Conservation (phyloP, 352 stramenopile genomes). For the Globisporangium ultimum region DNA sequence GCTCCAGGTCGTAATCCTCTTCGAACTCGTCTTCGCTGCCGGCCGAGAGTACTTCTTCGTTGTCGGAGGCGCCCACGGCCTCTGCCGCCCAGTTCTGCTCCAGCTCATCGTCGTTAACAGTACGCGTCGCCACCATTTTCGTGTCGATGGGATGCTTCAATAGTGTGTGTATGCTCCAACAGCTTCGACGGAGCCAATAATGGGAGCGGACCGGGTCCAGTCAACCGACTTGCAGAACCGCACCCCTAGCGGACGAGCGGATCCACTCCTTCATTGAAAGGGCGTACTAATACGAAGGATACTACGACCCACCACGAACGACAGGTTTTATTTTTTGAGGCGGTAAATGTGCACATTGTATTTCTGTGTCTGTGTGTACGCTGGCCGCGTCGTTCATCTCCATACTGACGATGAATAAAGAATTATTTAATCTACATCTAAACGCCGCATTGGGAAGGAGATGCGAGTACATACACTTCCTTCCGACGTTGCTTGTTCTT, state of each 20-base stretch:
- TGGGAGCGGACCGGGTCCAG: conserved; percentile 1
- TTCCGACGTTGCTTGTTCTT: background rate
- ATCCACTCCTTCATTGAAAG: conserved; percentile 1
- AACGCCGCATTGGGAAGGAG: background rate
- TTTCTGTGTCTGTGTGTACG: background rate
- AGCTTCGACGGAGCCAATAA: background rate
- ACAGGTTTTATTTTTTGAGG: too few relatives aligned
- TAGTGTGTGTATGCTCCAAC: background rate
- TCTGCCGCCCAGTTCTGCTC: conserved; percentile 62
- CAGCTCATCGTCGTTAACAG: conserved; percentile 53
- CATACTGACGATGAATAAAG: conserved; percentile 1
- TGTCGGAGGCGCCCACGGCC: conserved; percentile 32
- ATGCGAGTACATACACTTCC: background rate
- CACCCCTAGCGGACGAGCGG: conserved; percentile 2
- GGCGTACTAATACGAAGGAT: too few relatives aligned
- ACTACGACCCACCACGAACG: too few relatives aligned
- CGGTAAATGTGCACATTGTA: background rate
- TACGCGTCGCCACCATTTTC: conserved; percentile 10
- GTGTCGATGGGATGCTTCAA: background rate
- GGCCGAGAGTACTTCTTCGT: conserved; percentile 52
- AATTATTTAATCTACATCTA: conserved; percentile 7
- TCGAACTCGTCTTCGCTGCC: conserved; percentile 84
- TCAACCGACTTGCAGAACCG: background rate
- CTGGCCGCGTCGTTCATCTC: conserved; percentile 3
- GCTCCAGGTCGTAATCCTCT: conserved; percentile 59